Base-by-base conservation (phyloP, 257 asterid species). In the Echites panduratus region DNA sequence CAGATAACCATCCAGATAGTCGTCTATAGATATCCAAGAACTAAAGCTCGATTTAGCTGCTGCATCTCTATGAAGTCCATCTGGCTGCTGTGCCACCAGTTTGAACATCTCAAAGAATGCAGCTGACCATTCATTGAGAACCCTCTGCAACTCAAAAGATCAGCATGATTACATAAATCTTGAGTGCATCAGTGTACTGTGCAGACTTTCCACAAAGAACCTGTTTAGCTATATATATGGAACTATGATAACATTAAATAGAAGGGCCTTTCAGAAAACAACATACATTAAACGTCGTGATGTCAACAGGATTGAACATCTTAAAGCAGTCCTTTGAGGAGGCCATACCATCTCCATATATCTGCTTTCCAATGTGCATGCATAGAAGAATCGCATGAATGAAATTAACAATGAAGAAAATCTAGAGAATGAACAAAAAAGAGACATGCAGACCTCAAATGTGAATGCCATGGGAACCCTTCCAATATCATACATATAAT, bases 381-480 rank as follows among this genome's bases (percentile, higher is more conserved):
- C 9, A 50, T 47, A 70, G 47, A 52, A 70, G 77, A 66, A 71
- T 53, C 72, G 38, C 48, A 70, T 20, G 29, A 72, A 11, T 0
- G 70, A 59, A 64, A 75, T 57, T 24, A 32, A 52, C 72, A 76
- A 67, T 58, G 22, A 75, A 44, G 27, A 43, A 66, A 61, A 62
- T 62, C 3, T 27, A 58, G 22, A 44, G 13, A 24, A 66, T 17
- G 44, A 69, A 69, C 19, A 27, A 35, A 9, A 40, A 78, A 14
- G 68, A 32, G 27, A 57, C 58, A 44, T 69, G 73, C 85, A 61
- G 66, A 92, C 99, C 98, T 95, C 99, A 16, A 95, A 95, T 59
- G 99, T 95, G 84, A 88, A 95, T 68, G 98, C 93, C 98, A 95
- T 90, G 50, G 99, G 98, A 66, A 95, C 96, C 86, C 94, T 85